Evolutionary conservation across 202 grass and related monocot genomes (phyloP).

Genomic region (Setaria viridis): DNA sequence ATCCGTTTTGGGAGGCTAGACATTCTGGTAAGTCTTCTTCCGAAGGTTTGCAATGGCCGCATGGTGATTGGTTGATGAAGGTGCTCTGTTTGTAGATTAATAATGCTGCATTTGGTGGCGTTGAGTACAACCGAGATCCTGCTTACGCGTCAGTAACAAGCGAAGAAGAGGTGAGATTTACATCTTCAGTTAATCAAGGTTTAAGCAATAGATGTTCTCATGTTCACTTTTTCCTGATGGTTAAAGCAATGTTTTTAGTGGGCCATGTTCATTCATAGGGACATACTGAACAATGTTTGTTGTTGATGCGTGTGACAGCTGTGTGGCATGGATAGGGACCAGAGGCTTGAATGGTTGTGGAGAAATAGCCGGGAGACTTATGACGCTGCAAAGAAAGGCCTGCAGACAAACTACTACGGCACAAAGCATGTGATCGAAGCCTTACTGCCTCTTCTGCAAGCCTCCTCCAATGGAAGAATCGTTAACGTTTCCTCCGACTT

Average conservation of each 20-base stretch:
- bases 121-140: not conserved
- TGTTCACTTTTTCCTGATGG: no score
- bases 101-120: constrained; percentile 47
- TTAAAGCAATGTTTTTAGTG: not conserved
- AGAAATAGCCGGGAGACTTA: constrained; percentile 29
- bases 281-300: not conserved
- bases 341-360: constrained; percentile 35
- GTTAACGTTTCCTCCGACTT: constrained; percentile 59
- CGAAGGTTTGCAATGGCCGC: not conserved
- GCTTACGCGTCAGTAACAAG: not conserved
- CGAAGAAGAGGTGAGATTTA: constrained; percentile 37
- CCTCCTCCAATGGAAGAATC: constrained; percentile 52
- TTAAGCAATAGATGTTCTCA: no score
- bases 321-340: not conserved
- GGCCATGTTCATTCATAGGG: not conserved
- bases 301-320: constrained; percentile 4
- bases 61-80: not conserved
- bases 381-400: constrained; percentile 49
- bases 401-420: constrained; percentile 78
- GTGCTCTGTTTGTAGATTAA: constrained; percentile 49
- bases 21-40: constrained; percentile 44
- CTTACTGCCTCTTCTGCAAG: constrained; percentile 54
- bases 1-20: constrained; percentile 50
- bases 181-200: not conserved
- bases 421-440: constrained; percentile 52